These are phyloP conservation scores for Ophiostoma ulmi DNA, from an alignment of 2,329 filamentous ascomycete species.

Conservation along the genomic window DNA sequence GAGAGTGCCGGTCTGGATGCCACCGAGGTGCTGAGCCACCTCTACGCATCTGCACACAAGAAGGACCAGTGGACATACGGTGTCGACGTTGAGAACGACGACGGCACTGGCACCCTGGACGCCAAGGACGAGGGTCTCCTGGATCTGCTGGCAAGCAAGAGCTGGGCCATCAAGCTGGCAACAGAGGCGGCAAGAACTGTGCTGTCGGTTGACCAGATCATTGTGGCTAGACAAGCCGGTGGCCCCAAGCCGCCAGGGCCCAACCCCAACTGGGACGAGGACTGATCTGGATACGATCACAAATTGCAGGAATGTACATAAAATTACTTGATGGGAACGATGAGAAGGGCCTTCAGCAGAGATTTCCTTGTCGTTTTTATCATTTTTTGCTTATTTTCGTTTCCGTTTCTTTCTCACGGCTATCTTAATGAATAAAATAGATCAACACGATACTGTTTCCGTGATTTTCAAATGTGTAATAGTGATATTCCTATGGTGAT, in stretches of 20 bases:
- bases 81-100: conserved; percentile 87
- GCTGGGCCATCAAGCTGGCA: conserved; percentile 94
- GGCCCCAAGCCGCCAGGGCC: conserved; percentile 94
- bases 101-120: conserved; percentile 75
- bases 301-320: conserved; percentile 11
- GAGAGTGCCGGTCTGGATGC: conserved; percentile 94
- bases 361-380: not conserved
- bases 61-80: conserved; percentile 84
- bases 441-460: not conserved
- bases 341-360: not conserved
- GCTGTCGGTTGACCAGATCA: conserved; percentile 96
- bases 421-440: conserved; percentile 12
- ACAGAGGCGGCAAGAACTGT: conserved; percentile 93
- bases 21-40: conserved; percentile 86
- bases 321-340: not conserved
- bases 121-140: conserved; percentile 83
- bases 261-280: conserved; percentile 53
- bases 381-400: conserved; percentile 6
- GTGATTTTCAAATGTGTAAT: not conserved
- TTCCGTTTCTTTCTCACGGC: not conserved
- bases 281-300: conserved; percentile 18
- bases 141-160: conserved; percentile 86
- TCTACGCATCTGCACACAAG: conserved; percentile 92
- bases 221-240: conserved; percentile 93
- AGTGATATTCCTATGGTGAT: not conserved